Evolutionary conservation across 176 grass and related monocot species (phyloP).

Genomic region (Aegilops umbellulata): DNA sequence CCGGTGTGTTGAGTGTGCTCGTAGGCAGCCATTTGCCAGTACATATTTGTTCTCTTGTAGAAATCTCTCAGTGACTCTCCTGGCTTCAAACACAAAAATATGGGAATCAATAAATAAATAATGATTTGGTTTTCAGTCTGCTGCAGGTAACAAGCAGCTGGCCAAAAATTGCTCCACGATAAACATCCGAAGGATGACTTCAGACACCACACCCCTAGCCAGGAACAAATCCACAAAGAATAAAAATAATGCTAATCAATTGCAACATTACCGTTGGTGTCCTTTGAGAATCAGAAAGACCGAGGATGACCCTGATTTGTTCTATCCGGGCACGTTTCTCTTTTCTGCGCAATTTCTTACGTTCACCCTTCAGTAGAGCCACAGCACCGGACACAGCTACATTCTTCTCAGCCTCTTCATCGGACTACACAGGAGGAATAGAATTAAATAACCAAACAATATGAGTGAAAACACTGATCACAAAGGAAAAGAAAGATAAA

Average conservation of each 20-base stretch:
- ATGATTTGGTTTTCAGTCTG: slow-evolving; percentile 10
- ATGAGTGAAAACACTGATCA: not conserved
- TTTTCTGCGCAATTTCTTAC: slow-evolving; percentile 84
- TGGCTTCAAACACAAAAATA: slow-evolving; percentile 52
- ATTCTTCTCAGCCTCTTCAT: slow-evolving; percentile 54
- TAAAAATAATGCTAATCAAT: slow-evolving; percentile 3
- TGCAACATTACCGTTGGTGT: slow-evolving; percentile 74
- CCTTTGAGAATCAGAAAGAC: slow-evolving; percentile 97
- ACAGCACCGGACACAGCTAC: slow-evolving; percentile 67
- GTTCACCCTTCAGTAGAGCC: slow-evolving; percentile 83
- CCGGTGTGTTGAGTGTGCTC: slow-evolving; percentile 98
- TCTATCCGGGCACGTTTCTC: slow-evolving; percentile 96
- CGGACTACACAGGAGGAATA: slow-evolving; percentile 36
- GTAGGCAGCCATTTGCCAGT: slow-evolving; percentile 95
- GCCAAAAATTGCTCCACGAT: slow-evolving; percentile 6
- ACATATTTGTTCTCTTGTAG: slow-evolving; percentile 89
- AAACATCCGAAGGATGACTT: slow-evolving; percentile 10
- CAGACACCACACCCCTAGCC: not conserved
- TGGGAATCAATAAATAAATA: slow-evolving; percentile 12
- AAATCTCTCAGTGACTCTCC: slow-evolving; percentile 88
- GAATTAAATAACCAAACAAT: slow-evolving; percentile 29
- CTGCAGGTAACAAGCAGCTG: not conserved
- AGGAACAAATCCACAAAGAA: not conserved
- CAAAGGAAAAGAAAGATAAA: slow-evolving; percentile 5
- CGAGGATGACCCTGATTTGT: slow-evolving; percentile 93